phyloP scores from a whole-genome alignment of 371 early-diverging fungal species.

The Actinomortierella wolfii region DNA sequence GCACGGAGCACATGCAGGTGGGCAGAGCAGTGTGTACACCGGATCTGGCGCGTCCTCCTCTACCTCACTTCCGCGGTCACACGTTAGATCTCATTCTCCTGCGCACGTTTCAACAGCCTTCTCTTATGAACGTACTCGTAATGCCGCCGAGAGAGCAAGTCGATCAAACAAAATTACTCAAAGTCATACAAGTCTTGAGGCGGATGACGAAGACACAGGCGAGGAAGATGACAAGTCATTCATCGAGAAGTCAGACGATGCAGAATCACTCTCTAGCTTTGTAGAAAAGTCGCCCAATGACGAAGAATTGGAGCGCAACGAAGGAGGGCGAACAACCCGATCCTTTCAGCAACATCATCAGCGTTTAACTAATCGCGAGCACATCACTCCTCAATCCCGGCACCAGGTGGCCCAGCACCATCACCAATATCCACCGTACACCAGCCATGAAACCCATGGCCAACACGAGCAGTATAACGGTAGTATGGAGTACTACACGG shows the following conservation, averaged over 20 bases:
- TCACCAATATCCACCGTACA: neutral
- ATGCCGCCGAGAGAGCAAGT: constrained; percentile 2
- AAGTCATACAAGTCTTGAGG: neutral
- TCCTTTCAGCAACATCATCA: neutral
- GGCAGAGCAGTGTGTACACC: neutral
- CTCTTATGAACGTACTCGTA: neutral
- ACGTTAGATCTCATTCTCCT: neutral
- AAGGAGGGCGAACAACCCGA: neutral
- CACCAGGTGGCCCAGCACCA: neutral
- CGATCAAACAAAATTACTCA: constrained; percentile 3
- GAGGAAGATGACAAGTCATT: constrained; percentile 18
- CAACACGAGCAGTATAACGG: neutral
- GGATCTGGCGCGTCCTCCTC: neutral
- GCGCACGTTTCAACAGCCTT: neutral
- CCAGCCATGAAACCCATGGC: neutral
- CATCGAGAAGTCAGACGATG: constrained; percentile 19
- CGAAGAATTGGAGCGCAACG: neutral
- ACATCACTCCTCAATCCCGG: neutral
- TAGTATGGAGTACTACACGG: neutral
- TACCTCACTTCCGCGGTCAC: neutral
- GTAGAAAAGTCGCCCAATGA: too few relatives aligned
- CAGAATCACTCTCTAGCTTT: constrained; percentile 1
- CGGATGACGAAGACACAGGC: neutral
- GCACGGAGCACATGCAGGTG: neutral
- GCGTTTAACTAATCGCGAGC: neutral